phyloP scores from a whole-genome alignment of 1,284 basidiomycete genomes.

The Butyriboletus appendiculatus region DNA sequence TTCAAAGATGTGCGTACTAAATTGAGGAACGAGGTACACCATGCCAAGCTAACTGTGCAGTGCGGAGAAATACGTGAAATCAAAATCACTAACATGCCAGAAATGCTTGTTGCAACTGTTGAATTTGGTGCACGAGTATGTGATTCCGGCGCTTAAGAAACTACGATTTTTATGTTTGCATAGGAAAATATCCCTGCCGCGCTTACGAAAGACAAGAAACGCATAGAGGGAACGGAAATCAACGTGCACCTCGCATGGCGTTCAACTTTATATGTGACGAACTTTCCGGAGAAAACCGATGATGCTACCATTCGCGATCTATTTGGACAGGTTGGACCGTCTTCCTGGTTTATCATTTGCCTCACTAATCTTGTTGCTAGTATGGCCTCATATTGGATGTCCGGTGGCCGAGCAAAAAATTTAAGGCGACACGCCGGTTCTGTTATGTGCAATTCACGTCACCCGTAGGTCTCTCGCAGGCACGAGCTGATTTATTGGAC shows the following conservation, averaged over 20 bases:
- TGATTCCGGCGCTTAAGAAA: neutral
- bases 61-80: constrained; percentile 83
- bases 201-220: constrained; percentile 92
- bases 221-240: constrained; percentile 71
- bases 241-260: constrained; percentile 90
- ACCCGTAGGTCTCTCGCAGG: constrained; percentile 54
- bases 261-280: constrained; percentile 95
- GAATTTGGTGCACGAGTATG: constrained; percentile 75
- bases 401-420: constrained; percentile 98
- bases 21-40: constrained; percentile 1
- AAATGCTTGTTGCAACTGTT: constrained; percentile 70
- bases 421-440: constrained; percentile 87
- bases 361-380: constrained; percentile 39
- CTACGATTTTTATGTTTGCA: neutral
- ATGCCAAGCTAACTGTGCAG: constrained; percentile 43
- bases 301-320: constrained; percentile 75
- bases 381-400: constrained; percentile 93
- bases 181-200: constrained; percentile 84
- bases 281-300: constrained; percentile 88
- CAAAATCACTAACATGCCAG: constrained; percentile 63
- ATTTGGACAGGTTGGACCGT: constrained; percentile 75
- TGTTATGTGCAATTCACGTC: constrained; percentile 93
- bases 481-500: neutral
- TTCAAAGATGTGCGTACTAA: constrained; percentile 79
- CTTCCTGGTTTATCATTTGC: neutral